Evolutionary conservation across 805 yeast species (phyloP).

Genomic region (Huiozyma sinensis): DNA sequence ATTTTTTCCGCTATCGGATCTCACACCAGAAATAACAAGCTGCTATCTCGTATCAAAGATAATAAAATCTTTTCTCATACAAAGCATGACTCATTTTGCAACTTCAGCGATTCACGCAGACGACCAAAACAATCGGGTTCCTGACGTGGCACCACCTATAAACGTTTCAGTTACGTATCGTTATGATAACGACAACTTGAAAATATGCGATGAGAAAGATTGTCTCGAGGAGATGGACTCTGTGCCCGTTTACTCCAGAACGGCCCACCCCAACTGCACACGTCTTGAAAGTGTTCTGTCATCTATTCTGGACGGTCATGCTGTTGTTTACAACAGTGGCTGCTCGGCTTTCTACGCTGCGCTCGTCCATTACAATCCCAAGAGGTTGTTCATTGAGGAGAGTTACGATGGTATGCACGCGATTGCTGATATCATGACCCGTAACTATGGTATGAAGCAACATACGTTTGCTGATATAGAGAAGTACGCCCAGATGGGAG

Average conservation of each 20-base stretch:
- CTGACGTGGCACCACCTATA: conserved; percentile 70
- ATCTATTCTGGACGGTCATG: conserved; percentile 49
- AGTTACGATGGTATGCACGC: conserved; percentile 83
- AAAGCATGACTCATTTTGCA: conserved; percentile 26
- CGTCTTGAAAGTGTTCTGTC: conserved; percentile 59
- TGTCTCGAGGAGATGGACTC: conserved; percentile 26
- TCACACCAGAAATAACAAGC: no score
- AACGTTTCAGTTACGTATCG: conserved; percentile 71
- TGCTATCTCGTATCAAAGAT: no score
- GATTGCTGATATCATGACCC: conserved; percentile 48
- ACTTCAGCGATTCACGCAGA: conserved; percentile 66
- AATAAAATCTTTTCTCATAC: neutral
- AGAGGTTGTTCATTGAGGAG: conserved; percentile 61
- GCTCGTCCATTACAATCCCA: conserved; percentile 61
- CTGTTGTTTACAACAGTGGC: conserved; percentile 69
- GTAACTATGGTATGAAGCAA: conserved; percentile 48
- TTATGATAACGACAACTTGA: conserved; percentile 47
- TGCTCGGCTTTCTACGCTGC: conserved; percentile 72
- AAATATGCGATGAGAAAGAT: conserved; percentile 34
- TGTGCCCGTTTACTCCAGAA: conserved; percentile 54
- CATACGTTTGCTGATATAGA: conserved; percentile 43
- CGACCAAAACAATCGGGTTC: conserved; percentile 42
- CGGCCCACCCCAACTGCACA: conserved; percentile 61
- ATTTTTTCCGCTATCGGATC: no score
- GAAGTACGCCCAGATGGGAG: conserved; percentile 42